Evolutionary conservation across 2,329 filamentous ascomycete genomes (phyloP), one percentile per base, ranked within the genome.

Genomic region (Myriangium duriaei): DNA sequence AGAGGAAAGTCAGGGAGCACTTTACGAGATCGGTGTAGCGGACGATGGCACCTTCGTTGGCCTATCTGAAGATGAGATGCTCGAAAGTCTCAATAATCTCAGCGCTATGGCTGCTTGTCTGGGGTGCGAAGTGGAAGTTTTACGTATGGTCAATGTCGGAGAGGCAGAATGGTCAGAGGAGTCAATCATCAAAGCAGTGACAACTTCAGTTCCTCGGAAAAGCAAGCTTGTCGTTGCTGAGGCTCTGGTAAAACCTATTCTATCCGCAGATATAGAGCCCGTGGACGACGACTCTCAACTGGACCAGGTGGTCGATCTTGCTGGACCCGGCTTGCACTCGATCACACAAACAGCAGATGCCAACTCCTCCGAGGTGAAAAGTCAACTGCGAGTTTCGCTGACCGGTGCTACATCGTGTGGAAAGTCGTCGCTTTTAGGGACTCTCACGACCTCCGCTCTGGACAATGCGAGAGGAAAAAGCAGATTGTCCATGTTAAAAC

Each of bases 21-120:
- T 96, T 34, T 98, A 98, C 50, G 88, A 98, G 58, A 93, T 98
- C 56, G 91, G 91, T 0, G 86, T 98, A 7, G 81, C 87, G 17
- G 91, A 98, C 56, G 86, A 96, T 61, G 91, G 91, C 5, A 85
- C 81, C 0, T 76, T 98, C 41, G 75, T 94, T 30, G 91, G 91
- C 0, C 66, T 98, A 32, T 82, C 84, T 2, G 76, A 82, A 46
- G 86, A 95, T 53, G 91, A 98, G 59, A 74, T 98, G 69, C 75
- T 88, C 44, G 88, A 96, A 59, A 95, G 86, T 55, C 68, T 96
- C 43, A 72, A 72, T 30, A 95, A 87, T 41, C 62, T 98, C 26
- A 75, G 78, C 43, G 76, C 82, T 35, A 98, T 98, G 88, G 88
- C 91, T 26, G 81, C 84, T 9, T 93, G 85, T 54, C 63, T 98